These are phyloP conservation scores for Vitis vinifera DNA, from an alignment of 164 flowering plant species.

Conservation along the genomic window ASM3070453v1 NC_081809.1:6083501-6084000, in stretches of 20 bases:
- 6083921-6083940: slow-evolving; percentile 39
- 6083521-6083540: slow-evolving; percentile 64
- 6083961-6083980: slow-evolving; percentile 32
- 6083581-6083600: slow-evolving; percentile 42
- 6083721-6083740: slow-evolving; percentile 15
- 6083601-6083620: slow-evolving; percentile 64
- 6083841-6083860: slow-evolving; percentile 38
- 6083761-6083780: slow-evolving; percentile 55
- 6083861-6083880: slow-evolving; percentile 36
- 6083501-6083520: slow-evolving; percentile 59
- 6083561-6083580: slow-evolving; percentile 40
- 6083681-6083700: slow-evolving; percentile 56
- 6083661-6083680: slow-evolving; percentile 40
- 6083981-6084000: slow-evolving; percentile 27
- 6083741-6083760: slow-evolving; percentile 24
- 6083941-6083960: slow-evolving; percentile 31
- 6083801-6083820: slow-evolving; percentile 51
- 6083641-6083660: slow-evolving; percentile 16
- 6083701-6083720: slow-evolving; percentile 33
- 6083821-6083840: slow-evolving; percentile 33
- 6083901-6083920: slow-evolving; percentile 36
- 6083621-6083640: slow-evolving; percentile 66
- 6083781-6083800: slow-evolving; percentile 59
- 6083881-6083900: slow-evolving; percentile 43
- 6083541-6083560: slow-evolving; percentile 23